Conservation (phyloP, 108 stramenopile genomes). For the Poteriospumella lacustris region DNA sequence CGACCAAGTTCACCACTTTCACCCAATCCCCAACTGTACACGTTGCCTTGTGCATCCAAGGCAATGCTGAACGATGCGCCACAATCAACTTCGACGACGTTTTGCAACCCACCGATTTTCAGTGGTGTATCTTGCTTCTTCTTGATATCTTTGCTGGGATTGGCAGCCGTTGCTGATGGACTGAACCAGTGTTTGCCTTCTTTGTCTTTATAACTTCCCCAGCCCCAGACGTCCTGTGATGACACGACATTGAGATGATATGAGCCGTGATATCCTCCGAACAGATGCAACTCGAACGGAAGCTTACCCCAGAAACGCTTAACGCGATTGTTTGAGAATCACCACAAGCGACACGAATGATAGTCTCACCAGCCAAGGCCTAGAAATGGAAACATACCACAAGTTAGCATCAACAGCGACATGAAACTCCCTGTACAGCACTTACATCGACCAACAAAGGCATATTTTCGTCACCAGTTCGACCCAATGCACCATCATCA, state of each 20-base stretch:
- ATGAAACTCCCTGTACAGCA: slow-evolving; percentile 32
- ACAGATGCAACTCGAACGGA: neutral
- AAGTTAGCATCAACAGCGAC: neutral
- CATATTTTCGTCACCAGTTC: slow-evolving; percentile 45
- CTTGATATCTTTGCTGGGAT: neutral
- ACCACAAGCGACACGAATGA: slow-evolving; percentile 66
- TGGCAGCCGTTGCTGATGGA: slow-evolving; percentile 8
- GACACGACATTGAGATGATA: neutral
- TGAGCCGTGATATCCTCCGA: neutral
- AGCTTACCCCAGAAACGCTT: slow-evolving; percentile 15
- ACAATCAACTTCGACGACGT: slow-evolving; percentile 30
- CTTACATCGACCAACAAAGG: slow-evolving; percentile 31
- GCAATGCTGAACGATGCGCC: slow-evolving; percentile 36
- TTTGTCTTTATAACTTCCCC: slow-evolving; percentile 59
- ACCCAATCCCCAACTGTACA: slow-evolving; percentile 83
- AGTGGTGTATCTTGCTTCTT: neutral
- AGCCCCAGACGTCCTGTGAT: slow-evolving; percentile 31
- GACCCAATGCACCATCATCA: slow-evolving; percentile 76
- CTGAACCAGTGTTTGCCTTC: slow-evolving; percentile 37
- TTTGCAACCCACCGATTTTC: neutral
- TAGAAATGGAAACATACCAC: neutral
- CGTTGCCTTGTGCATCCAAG: slow-evolving; percentile 57
- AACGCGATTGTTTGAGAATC: slow-evolving; percentile 67
- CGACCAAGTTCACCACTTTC: slow-evolving; percentile 19
- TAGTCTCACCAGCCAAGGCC: slow-evolving; percentile 28